Evolutionary conservation across 2,329 filamentous ascomycete genomes (phyloP), one percentile per base, ranked within the genome.

Genomic region (Blastomyces gilchristii): DNA sequence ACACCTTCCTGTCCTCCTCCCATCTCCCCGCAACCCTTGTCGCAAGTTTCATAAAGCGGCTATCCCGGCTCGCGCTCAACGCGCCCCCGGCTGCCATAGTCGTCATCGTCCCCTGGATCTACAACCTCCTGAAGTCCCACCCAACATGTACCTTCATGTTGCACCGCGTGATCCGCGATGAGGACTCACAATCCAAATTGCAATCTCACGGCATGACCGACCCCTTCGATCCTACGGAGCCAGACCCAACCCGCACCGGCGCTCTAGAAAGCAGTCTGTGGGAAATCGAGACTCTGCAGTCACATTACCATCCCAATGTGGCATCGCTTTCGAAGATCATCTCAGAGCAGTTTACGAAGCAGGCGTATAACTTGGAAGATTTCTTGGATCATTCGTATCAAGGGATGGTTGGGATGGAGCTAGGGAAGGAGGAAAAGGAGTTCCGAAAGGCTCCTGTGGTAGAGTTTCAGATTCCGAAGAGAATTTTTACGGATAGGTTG

Each of bases 291-390:
- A 91, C 91, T 64, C 79, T 97, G 63, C 91, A 95, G 74, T 87
- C 86, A 0, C 95, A 99, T 75, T 97, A 96, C 75, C 94, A 99
- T 73, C 94, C 95, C 16, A 99, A 97, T 69, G 91, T 99, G 31
- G 92, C 93, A 0, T 94, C 92, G 2, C 86, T 99, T 68, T 88
- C 91, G 54, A 94, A 91, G 76, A 96, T 99, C 67, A 86, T 99
- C 63, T 90, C 90, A 2, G 91, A 97, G 77, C 94, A 97, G 74
- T 99, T 97, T 74, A 99, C 94, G 2, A 99, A 99, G 78, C 87
- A 91, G 68, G 83, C 88, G 2, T 99, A 97, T 76, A 94, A 91
- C 69, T 78, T 97, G n/a, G 94, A 99, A 72, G 94, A 99, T 72
- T 99, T 99, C 76, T 78, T 97, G 58, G 94, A 99, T 72, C 91